Conservation (phyloP, 768 basidiomycete species). For the Suillus brevipes region DNA sequence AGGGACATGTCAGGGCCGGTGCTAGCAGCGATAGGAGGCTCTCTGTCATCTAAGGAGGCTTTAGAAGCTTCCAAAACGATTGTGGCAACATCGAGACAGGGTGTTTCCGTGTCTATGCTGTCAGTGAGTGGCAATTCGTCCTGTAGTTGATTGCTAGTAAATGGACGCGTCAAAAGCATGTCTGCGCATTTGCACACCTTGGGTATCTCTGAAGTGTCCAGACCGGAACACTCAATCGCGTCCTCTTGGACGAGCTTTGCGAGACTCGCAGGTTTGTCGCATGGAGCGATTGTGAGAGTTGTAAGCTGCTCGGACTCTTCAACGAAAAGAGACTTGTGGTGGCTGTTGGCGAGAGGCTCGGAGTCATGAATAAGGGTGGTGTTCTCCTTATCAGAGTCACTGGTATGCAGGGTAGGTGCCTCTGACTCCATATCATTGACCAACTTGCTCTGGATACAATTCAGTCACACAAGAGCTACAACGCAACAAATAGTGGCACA, state of each 20-base stretch:
- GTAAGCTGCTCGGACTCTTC: neutral
- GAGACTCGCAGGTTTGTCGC: neutral
- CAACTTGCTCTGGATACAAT: constrained; percentile 1
- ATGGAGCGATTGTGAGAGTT: too few relatives aligned
- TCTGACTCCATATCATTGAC: neutral
- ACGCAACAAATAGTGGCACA: neutral
- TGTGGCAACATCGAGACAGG: neutral
- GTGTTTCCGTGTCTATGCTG: neutral
- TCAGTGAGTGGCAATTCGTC: neutral
- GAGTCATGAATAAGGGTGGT: neutral
- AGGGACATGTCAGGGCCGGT: neutral
- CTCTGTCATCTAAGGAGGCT: neutral
- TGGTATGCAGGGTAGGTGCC: neutral
- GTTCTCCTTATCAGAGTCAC: constrained; percentile 7
- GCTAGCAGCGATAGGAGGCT: constrained; percentile 1
- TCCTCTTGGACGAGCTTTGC: neutral
- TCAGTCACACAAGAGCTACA: neutral
- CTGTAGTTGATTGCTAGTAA: neutral
- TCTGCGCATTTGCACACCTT: constrained; percentile 2
- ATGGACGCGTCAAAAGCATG: constrained; percentile 10
- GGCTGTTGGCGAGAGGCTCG: neutral
- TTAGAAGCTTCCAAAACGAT: neutral
- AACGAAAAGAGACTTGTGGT: neutral
- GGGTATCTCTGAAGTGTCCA: neutral
- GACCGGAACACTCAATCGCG: neutral